These are phyloP conservation scores for Musa balbisiana DNA, from an alignment of 202 grass and related monocot species.

Conservation along the genomic window DNA sequence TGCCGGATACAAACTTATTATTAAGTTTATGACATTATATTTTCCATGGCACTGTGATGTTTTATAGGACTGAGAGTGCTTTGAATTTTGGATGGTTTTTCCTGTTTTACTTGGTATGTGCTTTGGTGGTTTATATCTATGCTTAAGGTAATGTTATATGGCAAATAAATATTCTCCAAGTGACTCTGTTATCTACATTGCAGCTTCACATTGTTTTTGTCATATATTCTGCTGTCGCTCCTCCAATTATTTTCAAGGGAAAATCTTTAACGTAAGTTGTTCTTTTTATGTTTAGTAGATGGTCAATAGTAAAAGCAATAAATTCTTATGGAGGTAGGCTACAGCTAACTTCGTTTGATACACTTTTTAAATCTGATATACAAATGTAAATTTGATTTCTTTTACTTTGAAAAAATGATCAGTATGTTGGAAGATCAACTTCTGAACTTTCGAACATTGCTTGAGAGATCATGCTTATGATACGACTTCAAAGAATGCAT, in stretches of 20 bases:
- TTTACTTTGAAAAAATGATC: neutral
- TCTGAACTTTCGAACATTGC: neutral
- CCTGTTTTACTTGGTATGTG: constrained; percentile 55
- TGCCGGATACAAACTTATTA: no score
- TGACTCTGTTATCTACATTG: constrained; percentile 24
- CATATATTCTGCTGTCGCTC: constrained; percentile 79
- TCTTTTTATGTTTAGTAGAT: neutral
- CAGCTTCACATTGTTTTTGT: constrained; percentile 91
- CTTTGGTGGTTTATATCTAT: constrained; percentile 5
- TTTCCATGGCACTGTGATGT: neutral
- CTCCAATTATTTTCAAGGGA: constrained; percentile 93
- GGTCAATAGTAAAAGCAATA: neutral
- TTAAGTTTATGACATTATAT: no score
- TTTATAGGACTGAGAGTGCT: constrained; percentile 50
- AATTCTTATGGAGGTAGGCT: no score
- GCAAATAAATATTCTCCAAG: neutral
- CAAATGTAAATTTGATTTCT: neutral
- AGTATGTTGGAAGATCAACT: no score
- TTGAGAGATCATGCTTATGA: neutral
- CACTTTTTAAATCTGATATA: neutral
- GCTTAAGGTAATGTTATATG: neutral
- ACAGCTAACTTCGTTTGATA: no score
- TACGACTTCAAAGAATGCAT: neutral
- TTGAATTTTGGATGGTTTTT: constrained; percentile 67
- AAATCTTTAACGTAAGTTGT: constrained; percentile 94